A percentile compares a stretch with the other conserved stretches of the same genome.
These are phyloP conservation scores for Cryptococcus maquisensis DNA, from an alignment of 1,284 basidiomycete genomes.

Conservation along the genomic window DNA sequence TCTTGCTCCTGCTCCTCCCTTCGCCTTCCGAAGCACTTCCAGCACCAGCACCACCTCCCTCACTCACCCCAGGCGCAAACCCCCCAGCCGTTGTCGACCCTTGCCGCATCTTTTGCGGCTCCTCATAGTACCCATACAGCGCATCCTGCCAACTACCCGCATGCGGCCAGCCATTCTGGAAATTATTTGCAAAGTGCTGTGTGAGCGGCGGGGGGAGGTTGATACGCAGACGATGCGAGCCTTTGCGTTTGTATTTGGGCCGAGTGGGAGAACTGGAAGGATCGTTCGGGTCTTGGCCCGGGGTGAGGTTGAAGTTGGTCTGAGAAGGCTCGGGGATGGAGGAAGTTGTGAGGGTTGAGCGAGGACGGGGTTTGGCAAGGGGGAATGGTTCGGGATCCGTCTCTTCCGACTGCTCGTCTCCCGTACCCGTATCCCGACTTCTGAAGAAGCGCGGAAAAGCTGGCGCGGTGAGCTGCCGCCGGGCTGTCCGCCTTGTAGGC, in stretches of 20 bases:
- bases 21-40: background rate
- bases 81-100: background rate
- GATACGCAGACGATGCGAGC: conserved; percentile 22
- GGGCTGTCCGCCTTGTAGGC: background rate
- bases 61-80: background rate
- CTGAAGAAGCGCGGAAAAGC: conserved; percentile 18
- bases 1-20: background rate
- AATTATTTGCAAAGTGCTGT: conserved; percentile 23
- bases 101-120: conserved; percentile 4
- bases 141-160: conserved; percentile 46
- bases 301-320: background rate
- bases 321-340: conserved; percentile 2
- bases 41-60: background rate
- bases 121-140: conserved; percentile 32
- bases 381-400: conserved; percentile 11
- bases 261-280: conserved; percentile 12
- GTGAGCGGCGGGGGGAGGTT: conserved; percentile 32
- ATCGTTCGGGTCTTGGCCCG: background rate
- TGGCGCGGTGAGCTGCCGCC: conserved; percentile 19
- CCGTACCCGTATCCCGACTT: conserved; percentile 3
- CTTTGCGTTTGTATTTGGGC: conserved; percentile 7
- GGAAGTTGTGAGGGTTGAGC: background rate
- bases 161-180: conserved; percentile 36
- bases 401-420: conserved; percentile 7
- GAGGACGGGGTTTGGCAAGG: background rate